Conservation (phyloP, 2,329 filamentous ascomycete species). For the Cladosporium sp. region DNA sequence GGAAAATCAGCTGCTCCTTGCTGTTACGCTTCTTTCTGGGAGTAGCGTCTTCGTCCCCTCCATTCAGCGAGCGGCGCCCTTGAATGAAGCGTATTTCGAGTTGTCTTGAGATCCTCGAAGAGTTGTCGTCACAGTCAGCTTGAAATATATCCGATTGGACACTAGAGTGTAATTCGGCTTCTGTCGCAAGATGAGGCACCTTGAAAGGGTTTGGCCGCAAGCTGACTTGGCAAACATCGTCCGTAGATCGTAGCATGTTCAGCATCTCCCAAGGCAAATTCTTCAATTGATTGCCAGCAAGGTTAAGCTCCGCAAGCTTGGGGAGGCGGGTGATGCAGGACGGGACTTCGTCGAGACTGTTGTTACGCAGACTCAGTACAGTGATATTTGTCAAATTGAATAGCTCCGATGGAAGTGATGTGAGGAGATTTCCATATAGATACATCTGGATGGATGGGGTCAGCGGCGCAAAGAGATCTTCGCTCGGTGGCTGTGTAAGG, state of each 20-base stretch:
- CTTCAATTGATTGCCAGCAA: slow-evolving; percentile 60
- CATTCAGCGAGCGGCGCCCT: background rate
- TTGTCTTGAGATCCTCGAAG: background rate
- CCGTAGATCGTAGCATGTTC: slow-evolving; percentile 44
- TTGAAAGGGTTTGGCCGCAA: slow-evolving; percentile 62
- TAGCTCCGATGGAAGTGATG: slow-evolving; percentile 54
- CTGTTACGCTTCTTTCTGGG: slow-evolving; percentile 32
- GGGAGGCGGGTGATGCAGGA: slow-evolving; percentile 54
- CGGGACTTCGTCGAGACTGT: slow-evolving; percentile 58
- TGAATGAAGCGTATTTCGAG: background rate
- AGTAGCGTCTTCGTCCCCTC: background rate
- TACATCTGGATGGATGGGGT: slow-evolving; percentile 60
- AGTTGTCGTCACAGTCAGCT: too few relatives aligned
- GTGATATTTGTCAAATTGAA: slow-evolving; percentile 60
- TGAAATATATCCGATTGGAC: background rate
- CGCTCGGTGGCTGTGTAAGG: slow-evolving; percentile 36
- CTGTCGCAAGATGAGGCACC: background rate
- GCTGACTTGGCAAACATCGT: slow-evolving; percentile 49
- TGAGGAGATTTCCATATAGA: slow-evolving; percentile 57
- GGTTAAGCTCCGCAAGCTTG: slow-evolving; percentile 60
- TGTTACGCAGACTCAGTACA: slow-evolving; percentile 63
- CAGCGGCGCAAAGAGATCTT: slow-evolving; percentile 56
- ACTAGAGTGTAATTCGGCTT: background rate
- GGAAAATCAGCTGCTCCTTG: slow-evolving; percentile 27
- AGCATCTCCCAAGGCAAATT: slow-evolving; percentile 62